A percentile compares a stretch with the other conserved stretches of the same genome.
phyloP scores from a whole-genome alignment of 129 eudicot genomes.

The Tagetes patula region DNA sequence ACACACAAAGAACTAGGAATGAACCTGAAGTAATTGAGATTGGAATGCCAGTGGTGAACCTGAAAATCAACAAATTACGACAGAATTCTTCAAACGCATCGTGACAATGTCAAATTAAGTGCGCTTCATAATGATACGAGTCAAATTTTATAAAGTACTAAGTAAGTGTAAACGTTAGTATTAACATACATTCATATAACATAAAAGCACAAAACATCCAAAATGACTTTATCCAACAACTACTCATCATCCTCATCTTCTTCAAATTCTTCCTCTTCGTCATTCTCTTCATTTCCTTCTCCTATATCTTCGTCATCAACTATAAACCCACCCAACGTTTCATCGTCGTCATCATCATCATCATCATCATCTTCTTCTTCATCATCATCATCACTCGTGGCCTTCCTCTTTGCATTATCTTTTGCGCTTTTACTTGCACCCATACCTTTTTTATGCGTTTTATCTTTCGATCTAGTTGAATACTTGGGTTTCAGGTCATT shows the following conservation, averaged over 20 bases:
- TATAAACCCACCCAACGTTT: constrained; percentile 77
- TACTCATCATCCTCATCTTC: constrained; percentile 66
- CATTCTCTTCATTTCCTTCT: constrained; percentile 33
- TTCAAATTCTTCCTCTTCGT: constrained; percentile 46
- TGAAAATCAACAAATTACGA: neutral
- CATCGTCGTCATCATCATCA: constrained; percentile 52
- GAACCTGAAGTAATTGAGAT: too few relatives aligned
- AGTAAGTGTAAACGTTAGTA: constrained; percentile 8
- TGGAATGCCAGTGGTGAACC: neutral
- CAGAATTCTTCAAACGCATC: neutral
- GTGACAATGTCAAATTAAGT: neutral
- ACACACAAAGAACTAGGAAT: too few relatives aligned
- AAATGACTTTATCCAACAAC: constrained; percentile 21
- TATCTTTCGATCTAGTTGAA: constrained; percentile 62
- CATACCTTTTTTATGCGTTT: constrained; percentile 22
- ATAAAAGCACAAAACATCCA: constrained; percentile 17
- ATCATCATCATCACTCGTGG: constrained; percentile 36
- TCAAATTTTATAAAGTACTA: neutral
- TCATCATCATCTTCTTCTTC: constrained; percentile 46
- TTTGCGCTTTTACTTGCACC: constrained; percentile 21
- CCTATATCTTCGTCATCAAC: constrained; percentile 54
- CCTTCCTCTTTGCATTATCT: constrained; percentile 2
- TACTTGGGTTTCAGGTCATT: constrained; percentile 54
- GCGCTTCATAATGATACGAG: neutral
- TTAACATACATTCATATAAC: constrained; percentile 6